phyloP scores from a whole-genome alignment of 805 yeast species.

The Hermanozyma aechmeae region DNA sequence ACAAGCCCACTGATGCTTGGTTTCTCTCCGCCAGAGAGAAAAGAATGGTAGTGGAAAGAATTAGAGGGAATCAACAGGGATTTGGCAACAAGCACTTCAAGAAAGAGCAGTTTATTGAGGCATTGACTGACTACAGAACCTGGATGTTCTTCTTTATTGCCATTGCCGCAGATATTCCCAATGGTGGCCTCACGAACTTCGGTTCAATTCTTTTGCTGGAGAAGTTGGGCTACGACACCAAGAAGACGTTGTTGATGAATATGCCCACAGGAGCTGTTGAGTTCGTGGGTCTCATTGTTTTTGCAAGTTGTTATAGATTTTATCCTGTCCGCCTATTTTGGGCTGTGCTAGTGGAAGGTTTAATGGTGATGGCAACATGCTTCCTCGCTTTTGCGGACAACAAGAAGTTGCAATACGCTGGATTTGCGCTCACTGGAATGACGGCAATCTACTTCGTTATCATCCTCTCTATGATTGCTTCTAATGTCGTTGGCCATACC shows the following conservation, averaged over 20 bases:
- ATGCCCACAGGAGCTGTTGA: not conserved
- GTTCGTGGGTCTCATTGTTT: no score
- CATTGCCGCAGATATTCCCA: conserved; percentile 16
- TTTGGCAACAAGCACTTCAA: conserved; percentile 32
- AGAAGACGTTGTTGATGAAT: not conserved
- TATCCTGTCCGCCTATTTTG: conserved; percentile 21
- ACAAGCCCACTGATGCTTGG: conserved; percentile 20
- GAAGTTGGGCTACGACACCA: not conserved
- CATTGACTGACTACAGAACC: conserved; percentile 26
- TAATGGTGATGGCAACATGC: conserved; percentile 18
- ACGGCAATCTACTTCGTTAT: no score
- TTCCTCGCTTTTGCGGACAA: conserved; percentile 35
- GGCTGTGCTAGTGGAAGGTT: conserved; percentile 13
- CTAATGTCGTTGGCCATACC: conserved; percentile 49
- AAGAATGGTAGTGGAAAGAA: conserved; percentile 10
- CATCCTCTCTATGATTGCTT: conserved; percentile 27
- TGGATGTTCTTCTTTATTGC: conserved; percentile 15
- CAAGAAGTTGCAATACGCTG: conserved; percentile 18
- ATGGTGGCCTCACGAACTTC: conserved; percentile 14
- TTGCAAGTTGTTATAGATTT: no score
- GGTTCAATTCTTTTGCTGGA: conserved; percentile 1
- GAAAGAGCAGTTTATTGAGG: conserved; percentile 25
- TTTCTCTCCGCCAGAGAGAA: conserved; percentile 22
- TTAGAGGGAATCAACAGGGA: conserved; percentile 29
- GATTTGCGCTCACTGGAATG: no score